Evolutionary conservation across 2,329 filamentous ascomycete genomes (phyloP), one percentile per base, ranked within the genome.

Genomic region (Scytalidium sp.): DNA sequence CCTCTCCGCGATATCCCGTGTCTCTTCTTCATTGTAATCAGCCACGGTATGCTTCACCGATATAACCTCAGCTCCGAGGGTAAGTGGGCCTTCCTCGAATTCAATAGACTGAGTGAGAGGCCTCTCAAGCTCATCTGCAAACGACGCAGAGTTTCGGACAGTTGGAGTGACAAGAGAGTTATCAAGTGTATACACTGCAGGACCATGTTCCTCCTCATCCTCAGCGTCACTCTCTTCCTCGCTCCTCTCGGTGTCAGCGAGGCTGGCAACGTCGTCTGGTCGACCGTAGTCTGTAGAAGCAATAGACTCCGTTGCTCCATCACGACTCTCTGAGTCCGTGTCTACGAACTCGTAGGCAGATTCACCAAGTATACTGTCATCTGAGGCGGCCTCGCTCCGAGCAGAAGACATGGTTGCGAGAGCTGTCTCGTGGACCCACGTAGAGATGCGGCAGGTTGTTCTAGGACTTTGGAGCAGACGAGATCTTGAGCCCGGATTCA

Each of bases 31-130:
- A 42, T 58, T 65, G 51, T 73, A 72, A 42, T 73, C 69, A 36
- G 66, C 67, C 39, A 77, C 67, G 9, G 72, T 74, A 60, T 76
- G 74, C 50, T 71, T 75, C 47, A 75, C 75, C 2, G 68, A 71
- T 22, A 76, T 67, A 41, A 68, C 70, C 47, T 71, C 70, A 13
- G 64, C 59, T 40, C 61, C 55, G 25, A 67, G 60, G 40, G 55
- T 63, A 41, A 65, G 62, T 25, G 67, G 66, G n/a, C n/a, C n/a
- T 56, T 76, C 75, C 50, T 70, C 67, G 50, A 78, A 75, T 50
- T 73, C 71, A 59, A 76, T 76, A 6, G 74, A 72, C 21, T 61
- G 59, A 23, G 56, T 43, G 41, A 62, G 55, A 27, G 59, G 52
- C 41, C 52, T 62, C 19, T 65, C 60, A 23, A 57, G 41, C 46